A percentile compares a stretch with the other conserved stretches of the same genome.
Conservation (phyloP, 306 rosid species). For the Begonia peltatifolia region DNA sequence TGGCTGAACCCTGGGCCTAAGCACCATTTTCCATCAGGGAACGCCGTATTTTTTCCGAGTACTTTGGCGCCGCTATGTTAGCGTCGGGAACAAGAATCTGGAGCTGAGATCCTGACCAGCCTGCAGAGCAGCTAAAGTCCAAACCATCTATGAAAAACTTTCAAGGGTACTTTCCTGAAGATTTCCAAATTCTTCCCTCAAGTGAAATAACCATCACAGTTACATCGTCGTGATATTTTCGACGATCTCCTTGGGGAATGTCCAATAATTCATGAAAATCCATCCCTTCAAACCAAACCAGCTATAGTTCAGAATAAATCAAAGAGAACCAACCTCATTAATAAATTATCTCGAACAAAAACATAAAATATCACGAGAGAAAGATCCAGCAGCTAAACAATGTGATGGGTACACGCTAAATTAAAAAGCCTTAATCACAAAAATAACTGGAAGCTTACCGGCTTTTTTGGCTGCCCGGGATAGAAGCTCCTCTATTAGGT, state of each 20-base stretch:
- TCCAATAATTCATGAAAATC: slow-evolving; percentile 92
- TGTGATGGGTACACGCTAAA: too few relatives aligned
- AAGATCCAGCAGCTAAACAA: background rate
- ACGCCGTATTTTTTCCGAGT: slow-evolving; percentile 9
- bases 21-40: slow-evolving; percentile 20
- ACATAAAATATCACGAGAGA: background rate
- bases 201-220: slow-evolving; percentile 97
- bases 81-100: slow-evolving; percentile 4
- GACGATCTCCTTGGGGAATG: slow-evolving; percentile 93
- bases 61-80: slow-evolving; percentile 1
- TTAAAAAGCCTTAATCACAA: too few relatives aligned
- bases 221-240: slow-evolving; percentile 97
- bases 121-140: slow-evolving; percentile 8
- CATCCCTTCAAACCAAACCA: slow-evolving; percentile 55
- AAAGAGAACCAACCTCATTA: background rate
- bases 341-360: background rate
- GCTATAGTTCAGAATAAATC: background rate
- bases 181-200: slow-evolving; percentile 99
- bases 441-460: slow-evolving; percentile 18
- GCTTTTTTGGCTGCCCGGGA: slow-evolving; percentile 97
- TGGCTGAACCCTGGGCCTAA: background rate
- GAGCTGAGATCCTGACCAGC: slow-evolving; percentile 17
- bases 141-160: slow-evolving; percentile 13
- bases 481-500: slow-evolving; percentile 98
- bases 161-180: slow-evolving; percentile 86